Evolutionary conservation across 257 asterid species (phyloP).

Genomic region (Nicotiana otophora): DNA sequence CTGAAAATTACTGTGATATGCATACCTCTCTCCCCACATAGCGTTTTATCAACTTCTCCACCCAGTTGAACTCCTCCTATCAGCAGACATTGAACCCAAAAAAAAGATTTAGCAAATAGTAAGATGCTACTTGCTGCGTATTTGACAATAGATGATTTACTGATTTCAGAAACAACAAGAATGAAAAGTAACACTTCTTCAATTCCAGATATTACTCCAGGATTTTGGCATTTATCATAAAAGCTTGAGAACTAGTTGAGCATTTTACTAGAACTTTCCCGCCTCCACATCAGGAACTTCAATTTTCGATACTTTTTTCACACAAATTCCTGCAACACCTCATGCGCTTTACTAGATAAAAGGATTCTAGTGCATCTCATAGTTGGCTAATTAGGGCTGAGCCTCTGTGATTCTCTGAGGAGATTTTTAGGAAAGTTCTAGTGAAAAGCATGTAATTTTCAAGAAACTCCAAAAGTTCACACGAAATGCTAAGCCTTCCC

Average conservation of each 20-base stretch:
- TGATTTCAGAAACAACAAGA: not conserved
- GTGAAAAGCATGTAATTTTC: not conserved
- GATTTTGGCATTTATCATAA: not conserved
- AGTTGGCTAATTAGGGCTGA: not conserved
- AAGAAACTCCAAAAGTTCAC: not conserved
- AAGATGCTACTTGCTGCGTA: conserved; percentile 3
- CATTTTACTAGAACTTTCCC: not conserved
- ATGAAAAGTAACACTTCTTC: not conserved
- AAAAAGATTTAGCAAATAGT: not conserved
- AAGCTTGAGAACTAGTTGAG: not conserved
- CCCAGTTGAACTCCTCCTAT: conserved; percentile 87
- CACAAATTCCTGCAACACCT: not conserved
- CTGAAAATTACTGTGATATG: not conserved
- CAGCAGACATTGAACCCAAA: not conserved
- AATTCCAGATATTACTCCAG: not conserved
- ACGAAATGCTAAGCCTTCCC: not conserved
- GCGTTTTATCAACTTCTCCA: conserved; percentile 50
- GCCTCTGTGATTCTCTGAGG: not conserved
- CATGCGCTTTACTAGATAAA: not conserved
- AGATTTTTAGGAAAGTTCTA: not conserved
- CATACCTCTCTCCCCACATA: conserved; percentile 92
- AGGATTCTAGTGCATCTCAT: not conserved
- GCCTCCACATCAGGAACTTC: not conserved
- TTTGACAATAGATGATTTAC: not conserved
- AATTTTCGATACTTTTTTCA: not conserved